Percentiles rank a stretch among this genome's conserved stretches.
Evolutionary conservation across 2,329 filamentous ascomycete species (phyloP).

Genomic region (Penicillium occitanis): DNA sequence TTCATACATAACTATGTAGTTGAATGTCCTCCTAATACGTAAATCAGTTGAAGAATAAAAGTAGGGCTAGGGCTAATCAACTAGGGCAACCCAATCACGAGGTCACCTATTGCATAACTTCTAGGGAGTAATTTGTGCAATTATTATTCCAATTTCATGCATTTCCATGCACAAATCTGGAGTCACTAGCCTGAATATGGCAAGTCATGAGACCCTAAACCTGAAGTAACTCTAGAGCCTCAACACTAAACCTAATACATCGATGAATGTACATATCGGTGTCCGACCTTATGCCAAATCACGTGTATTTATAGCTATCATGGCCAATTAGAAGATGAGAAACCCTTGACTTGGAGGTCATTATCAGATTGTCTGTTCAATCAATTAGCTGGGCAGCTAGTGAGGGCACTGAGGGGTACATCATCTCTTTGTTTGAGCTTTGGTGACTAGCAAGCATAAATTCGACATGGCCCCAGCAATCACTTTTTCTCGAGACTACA

Average conservation of each 20-base stretch:
- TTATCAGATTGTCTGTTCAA: neutral
- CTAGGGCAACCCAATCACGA: neutral
- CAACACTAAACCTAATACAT: neutral
- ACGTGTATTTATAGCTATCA: neutral
- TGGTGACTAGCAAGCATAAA: neutral
- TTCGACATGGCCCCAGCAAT: neutral
- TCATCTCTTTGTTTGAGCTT: neutral
- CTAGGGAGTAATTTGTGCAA: neutral
- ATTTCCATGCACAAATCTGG: neutral
- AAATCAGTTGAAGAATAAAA: neutral
- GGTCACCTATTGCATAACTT: neutral
- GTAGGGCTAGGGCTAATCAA: neutral
- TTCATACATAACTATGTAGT: neutral
- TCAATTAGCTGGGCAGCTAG: neutral
- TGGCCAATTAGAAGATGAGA: neutral
- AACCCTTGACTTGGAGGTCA: neutral
- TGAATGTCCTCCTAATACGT: neutral
- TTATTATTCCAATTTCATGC: neutral
- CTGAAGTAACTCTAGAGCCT: neutral
- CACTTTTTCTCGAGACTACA: neutral
- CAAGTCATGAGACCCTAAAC: neutral
- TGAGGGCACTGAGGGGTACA: neutral
- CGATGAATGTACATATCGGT: neutral
- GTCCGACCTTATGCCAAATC: neutral
- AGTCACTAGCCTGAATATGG: neutral